phyloP scores from a whole-genome alignment of 2,329 filamentous ascomycete species.

The Cyclaneusma minus region DNA sequence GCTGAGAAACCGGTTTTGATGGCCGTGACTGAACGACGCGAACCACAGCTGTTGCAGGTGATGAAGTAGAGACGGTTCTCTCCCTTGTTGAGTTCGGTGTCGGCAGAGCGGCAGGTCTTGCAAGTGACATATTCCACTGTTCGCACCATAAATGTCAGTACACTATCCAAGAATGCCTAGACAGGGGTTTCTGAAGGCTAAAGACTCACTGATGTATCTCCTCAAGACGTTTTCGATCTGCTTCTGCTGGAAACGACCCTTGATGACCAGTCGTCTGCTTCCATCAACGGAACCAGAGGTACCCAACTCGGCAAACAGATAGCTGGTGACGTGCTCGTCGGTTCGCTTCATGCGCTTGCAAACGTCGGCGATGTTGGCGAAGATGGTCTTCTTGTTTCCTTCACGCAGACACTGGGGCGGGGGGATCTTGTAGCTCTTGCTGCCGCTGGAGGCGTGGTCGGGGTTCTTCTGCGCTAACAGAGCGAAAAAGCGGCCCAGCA shows the following conservation, averaged over 20 bases:
- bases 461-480: constrained; percentile 93
- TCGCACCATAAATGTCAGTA: too few relatives aligned
- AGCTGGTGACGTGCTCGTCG: constrained; percentile 93
- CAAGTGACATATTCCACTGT: constrained; percentile 93
- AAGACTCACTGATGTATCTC: constrained; percentile 73
- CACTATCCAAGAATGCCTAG: background rate
- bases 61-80: constrained; percentile 99
- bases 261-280: constrained; percentile 86
- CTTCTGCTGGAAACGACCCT: constrained; percentile 99
- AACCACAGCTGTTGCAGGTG: constrained; percentile 81
- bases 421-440: constrained; percentile 97
- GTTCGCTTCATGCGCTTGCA: constrained; percentile 99
- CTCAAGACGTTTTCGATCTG: constrained; percentile 95
- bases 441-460: constrained; percentile 76
- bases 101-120: constrained; percentile 91
- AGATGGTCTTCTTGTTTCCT: constrained; percentile 99
- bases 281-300: constrained; percentile 93
- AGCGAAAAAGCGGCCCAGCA: constrained; percentile 86
- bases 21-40: constrained; percentile 76
- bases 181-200: background rate
- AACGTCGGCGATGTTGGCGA: constrained; percentile 97
- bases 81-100: constrained; percentile 94
- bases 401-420: constrained; percentile 97
- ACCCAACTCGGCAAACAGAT: constrained; percentile 95
- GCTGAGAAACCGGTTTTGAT: constrained; percentile 99